These are phyloP conservation scores for Leccinum disarticulatum DNA, from an alignment of 768 basidiomycete species.

Conservation along the genomic window DNA sequence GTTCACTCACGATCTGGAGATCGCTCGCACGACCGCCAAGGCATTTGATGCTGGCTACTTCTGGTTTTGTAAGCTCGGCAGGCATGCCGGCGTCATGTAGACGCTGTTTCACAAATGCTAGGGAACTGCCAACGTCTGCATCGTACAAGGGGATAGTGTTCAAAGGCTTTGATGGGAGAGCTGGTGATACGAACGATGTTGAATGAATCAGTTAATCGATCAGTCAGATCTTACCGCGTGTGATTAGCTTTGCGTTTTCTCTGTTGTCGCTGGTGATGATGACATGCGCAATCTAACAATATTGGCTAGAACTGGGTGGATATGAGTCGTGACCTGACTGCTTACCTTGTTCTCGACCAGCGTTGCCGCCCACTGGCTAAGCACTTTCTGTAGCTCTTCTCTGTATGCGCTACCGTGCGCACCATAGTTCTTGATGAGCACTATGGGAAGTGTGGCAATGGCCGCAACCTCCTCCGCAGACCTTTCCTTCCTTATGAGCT, in stretches of 20 bases:
- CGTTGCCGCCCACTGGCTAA: conserved; percentile 83
- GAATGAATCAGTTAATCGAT: background rate
- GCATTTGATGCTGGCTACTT: conserved; percentile 60
- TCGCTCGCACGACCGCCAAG: conserved; percentile 92
- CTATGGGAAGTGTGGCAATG: conserved; percentile 72
- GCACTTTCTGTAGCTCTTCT: conserved; percentile 70
- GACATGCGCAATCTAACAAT: conserved; percentile 79
- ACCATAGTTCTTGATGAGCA: conserved; percentile 81
- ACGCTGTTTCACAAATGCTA: conserved; percentile 81
- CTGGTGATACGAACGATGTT: conserved; percentile 37
- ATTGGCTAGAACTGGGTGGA: background rate
- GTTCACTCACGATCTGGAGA: conserved; percentile 67
- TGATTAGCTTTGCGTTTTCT: conserved; percentile 81
- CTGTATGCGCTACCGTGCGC: conserved; percentile 52
- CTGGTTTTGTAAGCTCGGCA: conserved; percentile 52
- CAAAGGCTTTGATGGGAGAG: conserved; percentile 82
- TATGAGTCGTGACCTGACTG: background rate
- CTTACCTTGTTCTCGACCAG: conserved; percentile 78
- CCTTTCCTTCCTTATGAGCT: conserved; percentile 31
- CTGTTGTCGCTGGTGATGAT: conserved; percentile 88
- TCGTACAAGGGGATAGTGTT: conserved; percentile 78
- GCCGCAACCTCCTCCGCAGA: conserved; percentile 48
- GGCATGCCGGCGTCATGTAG: conserved; percentile 57
- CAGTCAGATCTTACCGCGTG: conserved; percentile 54
- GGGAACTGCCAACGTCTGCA: conserved; percentile 76